These are phyloP conservation scores for Oryza coarctata DNA, from an alignment of 176 grass and related monocot species.

Conservation along the genomic window DNA sequence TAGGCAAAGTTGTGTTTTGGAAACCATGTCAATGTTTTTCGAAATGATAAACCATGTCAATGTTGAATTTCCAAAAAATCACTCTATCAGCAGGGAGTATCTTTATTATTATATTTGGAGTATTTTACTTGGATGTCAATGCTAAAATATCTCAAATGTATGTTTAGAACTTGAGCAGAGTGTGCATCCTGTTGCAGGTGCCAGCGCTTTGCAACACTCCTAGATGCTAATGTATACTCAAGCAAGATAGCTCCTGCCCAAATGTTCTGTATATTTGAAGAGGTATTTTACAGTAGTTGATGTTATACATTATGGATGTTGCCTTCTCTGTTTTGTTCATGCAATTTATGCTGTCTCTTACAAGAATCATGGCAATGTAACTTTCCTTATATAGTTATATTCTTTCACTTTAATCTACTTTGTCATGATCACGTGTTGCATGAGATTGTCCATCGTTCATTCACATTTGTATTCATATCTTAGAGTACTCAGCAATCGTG, in stretches of 20 bases:
- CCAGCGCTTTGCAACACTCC: constrained; percentile 61
- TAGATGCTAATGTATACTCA: constrained; percentile 63
- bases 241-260: constrained; percentile 72
- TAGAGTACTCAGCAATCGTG: neutral
- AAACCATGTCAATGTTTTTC: neutral
- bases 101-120: neutral
- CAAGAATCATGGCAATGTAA: constrained; percentile 1
- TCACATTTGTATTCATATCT: constrained; percentile 13
- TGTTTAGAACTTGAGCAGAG: constrained; percentile 27
- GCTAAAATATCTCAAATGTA: constrained; percentile 9
- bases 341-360: neutral
- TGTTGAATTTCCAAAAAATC: neutral
- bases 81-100: neutral
- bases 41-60: neutral
- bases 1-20: neutral
- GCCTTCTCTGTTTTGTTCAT: neutral
- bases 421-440: neutral
- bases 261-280: constrained; percentile 96
- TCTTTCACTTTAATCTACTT: constrained; percentile 13
- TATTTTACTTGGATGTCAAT: neutral
- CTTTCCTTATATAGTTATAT: constrained; percentile 12
- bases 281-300: constrained; percentile 48
- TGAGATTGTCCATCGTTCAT: neutral
- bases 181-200: constrained; percentile 51
- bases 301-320: constrained; percentile 21